Evolutionary conservation across 2,329 filamentous ascomycete genomes (phyloP).

Genomic region (Colletotrichum euphorbiae): DNA sequence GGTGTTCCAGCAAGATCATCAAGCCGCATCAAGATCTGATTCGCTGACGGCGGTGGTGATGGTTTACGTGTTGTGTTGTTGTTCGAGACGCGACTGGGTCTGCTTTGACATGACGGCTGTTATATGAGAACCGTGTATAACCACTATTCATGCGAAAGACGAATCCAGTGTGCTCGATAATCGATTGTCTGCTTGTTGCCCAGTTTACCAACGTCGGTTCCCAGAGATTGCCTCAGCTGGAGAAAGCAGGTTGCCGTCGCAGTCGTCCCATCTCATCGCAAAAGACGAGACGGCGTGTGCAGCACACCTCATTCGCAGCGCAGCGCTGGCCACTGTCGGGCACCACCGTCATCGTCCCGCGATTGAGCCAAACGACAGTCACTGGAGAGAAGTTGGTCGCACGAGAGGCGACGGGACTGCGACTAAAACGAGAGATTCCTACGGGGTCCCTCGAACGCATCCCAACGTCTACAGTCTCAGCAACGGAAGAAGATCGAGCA

Average conservation of each 20-base stretch:
- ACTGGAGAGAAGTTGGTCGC: background rate
- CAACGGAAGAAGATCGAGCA: constrained; percentile 16
- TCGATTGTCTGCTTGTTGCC: background rate
- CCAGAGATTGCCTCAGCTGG: constrained; percentile 14
- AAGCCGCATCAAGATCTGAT: constrained; percentile 1
- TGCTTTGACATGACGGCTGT: background rate
- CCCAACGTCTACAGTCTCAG: constrained; percentile 29
- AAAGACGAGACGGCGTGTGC: constrained; percentile 36
- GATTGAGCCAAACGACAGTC: constrained; percentile 6
- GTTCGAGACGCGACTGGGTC: background rate
- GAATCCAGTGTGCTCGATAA: background rate
- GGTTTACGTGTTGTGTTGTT: constrained; percentile 15
- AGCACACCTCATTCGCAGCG: constrained; percentile 21
- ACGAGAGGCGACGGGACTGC: background rate
- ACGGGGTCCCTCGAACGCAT: constrained; percentile 32
- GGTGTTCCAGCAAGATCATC: constrained; percentile 15
- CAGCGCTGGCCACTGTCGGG: constrained; percentile 27
- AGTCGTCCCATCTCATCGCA: constrained; percentile 26
- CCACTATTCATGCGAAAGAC: background rate
- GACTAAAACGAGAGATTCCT: constrained; percentile 31
- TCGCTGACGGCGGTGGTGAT: constrained; percentile 9
- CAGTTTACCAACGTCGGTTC: background rate
- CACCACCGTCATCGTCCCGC: constrained; percentile 19
- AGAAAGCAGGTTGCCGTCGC: constrained; percentile 12
- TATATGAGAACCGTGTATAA: constrained; percentile 12